Evolutionary conservation across 176 grass and related monocot species (phyloP).

Genomic region (Carex cristatella): DNA sequence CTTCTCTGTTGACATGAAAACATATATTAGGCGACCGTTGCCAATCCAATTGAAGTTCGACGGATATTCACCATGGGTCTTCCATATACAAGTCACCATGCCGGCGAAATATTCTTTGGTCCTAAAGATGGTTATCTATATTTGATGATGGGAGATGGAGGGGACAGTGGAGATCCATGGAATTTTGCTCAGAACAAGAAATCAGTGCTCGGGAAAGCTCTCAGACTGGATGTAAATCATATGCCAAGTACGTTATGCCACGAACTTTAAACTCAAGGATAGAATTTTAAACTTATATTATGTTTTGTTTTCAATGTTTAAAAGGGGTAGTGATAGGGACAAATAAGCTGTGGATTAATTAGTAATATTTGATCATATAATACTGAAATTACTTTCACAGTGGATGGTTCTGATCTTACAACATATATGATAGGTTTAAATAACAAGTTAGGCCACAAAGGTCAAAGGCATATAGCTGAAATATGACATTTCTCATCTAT

Average conservation of each 20-base stretch:
- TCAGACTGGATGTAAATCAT: slow-evolving; percentile 31
- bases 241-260: slow-evolving; percentile 21
- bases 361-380: background rate
- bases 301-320: background rate
- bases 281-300: background rate
- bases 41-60: slow-evolving; percentile 29
- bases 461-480: too few species aligned
- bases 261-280: background rate
- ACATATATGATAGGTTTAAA: background rate
- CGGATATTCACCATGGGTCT: slow-evolving; percentile 52
- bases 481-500: background rate
- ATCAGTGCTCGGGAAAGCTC: slow-evolving; percentile 40
- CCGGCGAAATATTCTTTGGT: slow-evolving; percentile 37
- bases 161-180: slow-evolving; percentile 36
- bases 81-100: slow-evolving; percentile 40
- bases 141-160: slow-evolving; percentile 53
- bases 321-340: too few species aligned
- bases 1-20: background rate
- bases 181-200: slow-evolving; percentile 53
- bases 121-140: slow-evolving; percentile 45
- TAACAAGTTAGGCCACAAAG: too few species aligned
- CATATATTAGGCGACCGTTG: slow-evolving; percentile 19
- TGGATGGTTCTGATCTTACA: background rate
- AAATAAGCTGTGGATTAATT: background rate
- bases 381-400: background rate